These are phyloP conservation scores for Sporothrix sp. DNA, from an alignment of 2,329 filamentous ascomycete species.

Conservation along the genomic window DNA sequence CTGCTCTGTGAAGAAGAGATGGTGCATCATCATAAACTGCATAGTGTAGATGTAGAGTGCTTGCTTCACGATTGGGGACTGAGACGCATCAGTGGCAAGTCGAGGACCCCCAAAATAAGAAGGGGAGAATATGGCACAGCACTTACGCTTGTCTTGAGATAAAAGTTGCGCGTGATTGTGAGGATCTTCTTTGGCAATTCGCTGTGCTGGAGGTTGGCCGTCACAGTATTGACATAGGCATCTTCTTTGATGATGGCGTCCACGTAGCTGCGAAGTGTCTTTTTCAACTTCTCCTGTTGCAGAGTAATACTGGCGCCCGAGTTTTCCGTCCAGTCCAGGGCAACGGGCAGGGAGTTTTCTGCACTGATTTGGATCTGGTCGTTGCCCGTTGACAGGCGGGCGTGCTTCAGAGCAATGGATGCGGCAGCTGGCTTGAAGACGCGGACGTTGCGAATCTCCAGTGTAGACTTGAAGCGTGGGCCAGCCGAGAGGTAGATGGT, in stretches of 20 bases:
- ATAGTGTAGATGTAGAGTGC: constrained; percentile 46
- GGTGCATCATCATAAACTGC: constrained; percentile 47
- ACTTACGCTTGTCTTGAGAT: constrained; percentile 34
- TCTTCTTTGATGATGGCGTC: constrained; percentile 39
- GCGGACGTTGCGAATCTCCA: constrained; percentile 37
- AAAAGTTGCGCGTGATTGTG: constrained; percentile 38
- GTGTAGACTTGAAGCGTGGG: constrained; percentile 31
- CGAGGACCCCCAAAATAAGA: too few species aligned
- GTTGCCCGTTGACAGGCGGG: constrained; percentile 33
- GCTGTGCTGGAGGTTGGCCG: constrained; percentile 36
- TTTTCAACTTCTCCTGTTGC: constrained; percentile 37
- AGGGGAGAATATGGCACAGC: too few species aligned
- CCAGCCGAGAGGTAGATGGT: constrained; percentile 42
- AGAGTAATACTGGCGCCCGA: constrained; percentile 27
- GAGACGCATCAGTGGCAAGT: too few species aligned
- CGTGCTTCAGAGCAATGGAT: constrained; percentile 40
- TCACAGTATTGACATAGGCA: constrained; percentile 40
- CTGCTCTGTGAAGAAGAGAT: constrained; percentile 40
- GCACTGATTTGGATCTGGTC: constrained; percentile 32
- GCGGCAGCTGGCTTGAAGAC: constrained; percentile 41
- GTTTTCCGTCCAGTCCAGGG: constrained; percentile 35
- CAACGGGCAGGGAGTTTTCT: constrained; percentile 39
- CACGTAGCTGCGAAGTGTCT: constrained; percentile 35
- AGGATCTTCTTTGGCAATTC: constrained; percentile 38
- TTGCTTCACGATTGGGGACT: constrained; percentile 42